A percentile compares a stretch with the other conserved stretches of the same genome.
Conservation (phyloP, 2,329 filamentous ascomycete species). For the Fusarium pseudograminearum region DNA sequence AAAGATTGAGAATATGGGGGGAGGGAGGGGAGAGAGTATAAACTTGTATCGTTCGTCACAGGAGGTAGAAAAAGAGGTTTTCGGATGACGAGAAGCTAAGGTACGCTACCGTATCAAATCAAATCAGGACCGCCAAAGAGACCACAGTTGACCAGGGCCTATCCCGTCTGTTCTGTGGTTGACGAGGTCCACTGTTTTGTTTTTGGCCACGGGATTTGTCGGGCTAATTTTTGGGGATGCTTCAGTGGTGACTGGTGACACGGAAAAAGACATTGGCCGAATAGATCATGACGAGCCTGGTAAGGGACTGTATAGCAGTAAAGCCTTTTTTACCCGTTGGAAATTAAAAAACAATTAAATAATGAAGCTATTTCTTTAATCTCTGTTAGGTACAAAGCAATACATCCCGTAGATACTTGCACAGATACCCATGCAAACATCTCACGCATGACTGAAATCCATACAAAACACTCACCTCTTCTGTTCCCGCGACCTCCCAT, state of each 20-base stretch:
- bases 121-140: slow-evolving; percentile 38
- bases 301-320: too few species aligned
- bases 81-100: slow-evolving; percentile 44
- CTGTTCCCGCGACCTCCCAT: slow-evolving; percentile 33
- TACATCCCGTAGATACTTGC: neutral
- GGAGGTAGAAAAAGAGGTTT: slow-evolving; percentile 40
- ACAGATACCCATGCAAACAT: neutral
- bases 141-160: slow-evolving; percentile 31
- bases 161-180: slow-evolving; percentile 17
- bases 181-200: slow-evolving; percentile 31
- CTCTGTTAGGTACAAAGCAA: neutral
- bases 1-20: slow-evolving; percentile 12
- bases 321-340: slow-evolving; percentile 32
- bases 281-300: neutral
- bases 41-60: slow-evolving; percentile 19
- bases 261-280: slow-evolving; percentile 45
- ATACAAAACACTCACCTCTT: slow-evolving; percentile 8
- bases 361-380: neutral
- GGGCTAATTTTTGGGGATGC: slow-evolving; percentile 26
- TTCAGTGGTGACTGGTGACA: neutral
- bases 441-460: slow-evolving; percentile 7
- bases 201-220: slow-evolving; percentile 48
- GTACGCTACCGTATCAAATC: slow-evolving; percentile 9
- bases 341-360: too few species aligned
- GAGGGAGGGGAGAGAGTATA: slow-evolving; percentile 11